phyloP scores from a whole-genome alignment of 1,284 basidiomycete species.

The Leucoagaricus sp. region DNA sequence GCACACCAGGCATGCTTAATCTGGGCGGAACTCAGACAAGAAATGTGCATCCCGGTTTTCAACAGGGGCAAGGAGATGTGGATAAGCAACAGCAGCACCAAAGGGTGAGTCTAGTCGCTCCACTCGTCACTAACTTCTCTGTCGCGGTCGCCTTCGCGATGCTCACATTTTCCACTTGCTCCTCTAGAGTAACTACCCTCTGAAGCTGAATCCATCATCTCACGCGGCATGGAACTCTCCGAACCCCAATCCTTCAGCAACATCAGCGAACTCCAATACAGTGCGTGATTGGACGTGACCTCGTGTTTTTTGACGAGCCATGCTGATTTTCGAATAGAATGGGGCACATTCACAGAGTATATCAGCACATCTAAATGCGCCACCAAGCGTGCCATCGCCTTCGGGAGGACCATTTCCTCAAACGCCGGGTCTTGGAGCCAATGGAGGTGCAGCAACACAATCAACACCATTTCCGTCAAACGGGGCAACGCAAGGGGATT shows the following conservation, averaged over 20 bases:
- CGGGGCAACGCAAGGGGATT: constrained; percentile 31
- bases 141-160: background rate
- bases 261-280: constrained; percentile 12
- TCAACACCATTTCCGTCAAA: constrained; percentile 43
- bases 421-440: constrained; percentile 18
- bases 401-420: constrained; percentile 37
- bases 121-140: constrained; percentile 8
- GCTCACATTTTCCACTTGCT: constrained; percentile 19
- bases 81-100: constrained; percentile 67
- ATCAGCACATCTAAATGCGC: constrained; percentile 47
- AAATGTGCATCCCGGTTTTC: constrained; percentile 61
- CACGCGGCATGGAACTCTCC: constrained; percentile 65
- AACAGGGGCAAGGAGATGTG: constrained; percentile 53
- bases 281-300: constrained; percentile 4
- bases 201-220: constrained; percentile 63
- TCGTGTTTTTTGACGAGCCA: background rate
- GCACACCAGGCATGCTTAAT: constrained; percentile 69
- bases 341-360: constrained; percentile 32
- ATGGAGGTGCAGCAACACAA: constrained; percentile 6
- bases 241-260: constrained; percentile 38
- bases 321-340: constrained; percentile 26
- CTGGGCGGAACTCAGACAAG: constrained; percentile 52
- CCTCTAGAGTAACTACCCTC: constrained; percentile 52
- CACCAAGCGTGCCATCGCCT: constrained; percentile 57
- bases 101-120: constrained; percentile 51